phyloP scores from a whole-genome alignment of 2,329 filamentous ascomycete species.

The Allantophomopsis cytisporea region DNA sequence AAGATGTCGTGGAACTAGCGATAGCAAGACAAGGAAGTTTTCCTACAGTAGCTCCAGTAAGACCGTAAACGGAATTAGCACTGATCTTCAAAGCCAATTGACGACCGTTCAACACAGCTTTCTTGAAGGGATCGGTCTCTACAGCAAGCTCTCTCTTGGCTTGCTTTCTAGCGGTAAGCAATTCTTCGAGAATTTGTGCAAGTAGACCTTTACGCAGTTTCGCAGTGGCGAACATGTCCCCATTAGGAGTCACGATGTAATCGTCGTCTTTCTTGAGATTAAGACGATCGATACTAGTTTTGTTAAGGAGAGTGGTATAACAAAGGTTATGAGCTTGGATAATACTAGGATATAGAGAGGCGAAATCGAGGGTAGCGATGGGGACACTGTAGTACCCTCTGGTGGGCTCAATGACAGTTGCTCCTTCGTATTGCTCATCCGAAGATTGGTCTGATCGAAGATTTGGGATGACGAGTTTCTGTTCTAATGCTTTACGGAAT shows the following conservation, averaged over 20 bases:
- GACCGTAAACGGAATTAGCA: constrained; percentile 94
- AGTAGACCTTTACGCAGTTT: constrained; percentile 86
- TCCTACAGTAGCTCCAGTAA: constrained; percentile 90
- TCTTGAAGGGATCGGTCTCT: constrained; percentile 93
- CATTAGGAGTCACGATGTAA: constrained; percentile 92
- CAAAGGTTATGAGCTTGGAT: constrained; percentile 98
- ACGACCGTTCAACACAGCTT: constrained; percentile 93
- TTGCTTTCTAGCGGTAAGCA: constrained; percentile 82
- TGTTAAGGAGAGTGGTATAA: constrained; percentile 86
- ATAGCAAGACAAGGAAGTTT: constrained; percentile 92
- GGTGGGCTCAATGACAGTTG: constrained; percentile 91
- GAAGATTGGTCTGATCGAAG: constrained; percentile 46
- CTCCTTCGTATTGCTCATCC: constrained; percentile 92
- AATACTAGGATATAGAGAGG: constrained; percentile 95
- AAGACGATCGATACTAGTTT: constrained; percentile 62
- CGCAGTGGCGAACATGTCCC: constrained; percentile 79
- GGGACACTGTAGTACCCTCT: constrained; percentile 91
- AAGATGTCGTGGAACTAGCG: constrained; percentile 92
- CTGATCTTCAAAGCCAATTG: constrained; percentile 93
- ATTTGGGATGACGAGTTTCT: constrained; percentile 90
- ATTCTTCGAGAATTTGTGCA: constrained; percentile 89
- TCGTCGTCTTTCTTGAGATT: constrained; percentile 77
- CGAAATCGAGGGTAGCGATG: constrained; percentile 95
- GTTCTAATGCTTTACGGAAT: constrained; percentile 86
- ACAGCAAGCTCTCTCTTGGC: constrained; percentile 81